phyloP scores from a whole-genome alignment of 306 rosid species.

The Cercis canadensis region DNA sequence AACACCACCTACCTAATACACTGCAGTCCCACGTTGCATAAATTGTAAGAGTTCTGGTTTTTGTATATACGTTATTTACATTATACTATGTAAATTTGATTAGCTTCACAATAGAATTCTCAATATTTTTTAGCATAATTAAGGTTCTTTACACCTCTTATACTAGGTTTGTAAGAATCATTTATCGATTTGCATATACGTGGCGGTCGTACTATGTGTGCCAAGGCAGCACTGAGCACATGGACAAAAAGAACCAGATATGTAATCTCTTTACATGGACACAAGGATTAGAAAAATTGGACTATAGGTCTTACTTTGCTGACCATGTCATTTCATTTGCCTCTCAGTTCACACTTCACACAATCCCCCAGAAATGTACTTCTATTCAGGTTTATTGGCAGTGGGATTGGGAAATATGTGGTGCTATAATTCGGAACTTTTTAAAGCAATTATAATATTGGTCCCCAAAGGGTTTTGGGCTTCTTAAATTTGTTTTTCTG shows the following conservation, averaged over 20 bases:
- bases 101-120: too few relatives aligned
- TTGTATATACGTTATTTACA: too few relatives aligned
- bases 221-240: background rate
- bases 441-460: constrained; percentile 5
- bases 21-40: background rate
- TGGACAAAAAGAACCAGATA: background rate
- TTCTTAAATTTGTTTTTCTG: constrained; percentile 21
- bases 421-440: constrained; percentile 17
- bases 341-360: too few relatives aligned
- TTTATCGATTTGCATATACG: background rate
- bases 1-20: background rate
- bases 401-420: constrained; percentile 33
- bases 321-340: too few relatives aligned
- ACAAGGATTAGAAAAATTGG: too few relatives aligned
- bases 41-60: too few relatives aligned
- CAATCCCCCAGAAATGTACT: constrained; percentile 31
- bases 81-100: too few relatives aligned
- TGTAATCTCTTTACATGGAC: constrained; percentile 24
- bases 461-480: constrained; percentile 30
- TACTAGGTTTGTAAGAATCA: too few relatives aligned
- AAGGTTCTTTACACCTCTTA: too few relatives aligned
- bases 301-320: too few relatives aligned
- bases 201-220: background rate
- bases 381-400: constrained; percentile 13
- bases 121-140: too few relatives aligned